Evolutionary conservation across 2,329 filamentous ascomycete genomes (phyloP), one percentile per base, ranked within the genome.

Genomic region (Trichoderma harzianum): DNA sequence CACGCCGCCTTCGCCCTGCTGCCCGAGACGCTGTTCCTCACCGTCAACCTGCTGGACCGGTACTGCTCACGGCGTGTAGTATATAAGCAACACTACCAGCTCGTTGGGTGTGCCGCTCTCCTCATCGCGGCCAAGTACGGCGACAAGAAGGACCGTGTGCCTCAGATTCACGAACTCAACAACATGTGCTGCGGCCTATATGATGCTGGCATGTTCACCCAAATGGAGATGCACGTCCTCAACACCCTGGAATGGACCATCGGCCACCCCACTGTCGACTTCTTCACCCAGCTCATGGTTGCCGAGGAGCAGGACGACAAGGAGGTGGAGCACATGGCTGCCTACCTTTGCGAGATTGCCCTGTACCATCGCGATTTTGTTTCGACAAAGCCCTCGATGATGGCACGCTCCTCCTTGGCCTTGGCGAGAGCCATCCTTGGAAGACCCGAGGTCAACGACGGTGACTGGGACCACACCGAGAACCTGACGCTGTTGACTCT

Each of bases 211-310:
- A 99, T 99, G 96, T 99, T 99, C 84, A 95, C 95, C 12, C 96
- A 99, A 83, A 99, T 99, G 96, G 96, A 99, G 85, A 98, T 97
- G 95, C 96, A 99, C 82, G 95, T 99, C 47, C 88, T 99, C 77
- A 97, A 98, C 84, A 99, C 96, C 1, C 89, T 99, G 72, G 94
- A 97, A 81, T 99, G 96, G 96, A 90, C 92, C 76, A 93, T 99
- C 76, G 96, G 96, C 70, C 95, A 98, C 83, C 95, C 96, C 1
- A 98, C 96, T 32, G 93, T 98, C 75, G 95, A 98, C 82, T 93
- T 92, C 81, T 99, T 98, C 84, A 88, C 97, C 61, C 93, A 97
- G 79, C 85, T 98, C 73, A 94, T 95, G 74, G 89, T 97, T 51
- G 89, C 93, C 60, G 93, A 97, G 81, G 93, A 93, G 80, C 83